Base-by-base conservation (phyloP, 2,329 filamentous ascomycete genomes). In the Cladosporium sp. region DNA sequence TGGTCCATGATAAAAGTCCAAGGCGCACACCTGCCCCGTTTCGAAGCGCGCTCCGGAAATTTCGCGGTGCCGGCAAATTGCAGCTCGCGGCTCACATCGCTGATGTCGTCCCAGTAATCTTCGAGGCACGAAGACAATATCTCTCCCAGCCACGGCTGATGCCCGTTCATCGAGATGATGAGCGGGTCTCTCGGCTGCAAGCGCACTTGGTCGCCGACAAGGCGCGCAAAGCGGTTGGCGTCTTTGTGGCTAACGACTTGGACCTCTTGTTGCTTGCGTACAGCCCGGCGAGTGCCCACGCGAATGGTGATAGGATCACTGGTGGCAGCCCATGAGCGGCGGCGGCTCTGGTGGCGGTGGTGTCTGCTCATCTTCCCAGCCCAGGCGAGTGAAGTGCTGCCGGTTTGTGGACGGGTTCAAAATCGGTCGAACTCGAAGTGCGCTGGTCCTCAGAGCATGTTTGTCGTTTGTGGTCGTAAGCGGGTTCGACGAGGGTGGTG, bases 1-100 rank as follows among this genome's bases (percentile, higher is more conserved):
- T 78, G 73, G 57, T 78, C 76, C 18, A 77, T 70, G 37, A 78
- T 72, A 65, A 78, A 78, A 0, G 75, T 75, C 76, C 76, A 78
- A 0, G 76, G 76, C 14, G 76, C 72, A 46, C 70, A 70, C 44
- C 69, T 69, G 3, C 71, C 72, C 3, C 72, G 69, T 55, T 74
- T 74, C 58, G 68, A 73, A 26, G 74, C 72, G 61, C 71, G 71
- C 66, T 78, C 73, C 0, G 76, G 76, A 46, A 78, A 77, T 52
- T 76, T 74, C 69, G 77, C 75, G 1, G 75, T 75, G 26, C 67
- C 69, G 1, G 73, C 72, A 59, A 72, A 77, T 33, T 78, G 76
- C 2, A 77, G 72, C 37, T 75, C 72, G 21, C 74, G 72, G 62
- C 75, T 76, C 10, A 77, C 67, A 6, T 77, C 74, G 12, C 73